Evolutionary conservation across 2,329 filamentous ascomycete genomes (phyloP), one percentile per base, ranked within the genome.

Genomic region (Bipolaris cookei): DNA sequence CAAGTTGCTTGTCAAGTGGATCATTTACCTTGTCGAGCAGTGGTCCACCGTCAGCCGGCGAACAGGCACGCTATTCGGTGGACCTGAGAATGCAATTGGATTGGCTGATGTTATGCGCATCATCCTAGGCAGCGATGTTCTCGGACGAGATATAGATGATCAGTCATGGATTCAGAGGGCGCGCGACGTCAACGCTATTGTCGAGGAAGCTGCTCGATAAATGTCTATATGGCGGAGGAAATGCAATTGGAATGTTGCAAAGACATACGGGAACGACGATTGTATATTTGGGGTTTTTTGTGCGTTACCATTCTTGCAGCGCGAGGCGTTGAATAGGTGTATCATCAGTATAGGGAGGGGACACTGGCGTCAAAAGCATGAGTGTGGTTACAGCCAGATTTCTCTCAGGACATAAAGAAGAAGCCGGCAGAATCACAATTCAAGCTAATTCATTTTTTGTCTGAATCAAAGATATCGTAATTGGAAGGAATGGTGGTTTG

Each of bases 41-140:
- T 91, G 89, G 89, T 85, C 83, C 63, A 77, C 81, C 47, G 80
- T 84, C 13, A 86, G 83, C 46, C 78, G 83, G 56, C 78, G 84
- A 23, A 77, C 80, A 8, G 82, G 82, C 2, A 74, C 80, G 6
- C 71, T 85, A 10, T 89, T 88, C 65, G 87, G 87, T 11, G 84
- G 84, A 49, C 84, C 87, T 38, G 80, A 83, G 51, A 85, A 86
- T 60, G 83, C 84, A 3, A 76, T 79, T 38, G 73, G 75, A 21
- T 74, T 81, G 6, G 63, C 68, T 11, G 75, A 78, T 37, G 61
- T 70, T 23, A 50, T 78, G 52, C 63, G 71, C 16, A 71, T 81
- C 51, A 66, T 86, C 35, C 74, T 80, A 34, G 77, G 79, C 54
- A 77, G 75, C 49, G 78, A 77, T 6, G 72, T 81, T 32, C 66